A percentile compares a stretch with the other conserved stretches of the same genome.
Conservation (phyloP, 169 alveolate genomes). For the Plasmodium vinckei region DNA sequence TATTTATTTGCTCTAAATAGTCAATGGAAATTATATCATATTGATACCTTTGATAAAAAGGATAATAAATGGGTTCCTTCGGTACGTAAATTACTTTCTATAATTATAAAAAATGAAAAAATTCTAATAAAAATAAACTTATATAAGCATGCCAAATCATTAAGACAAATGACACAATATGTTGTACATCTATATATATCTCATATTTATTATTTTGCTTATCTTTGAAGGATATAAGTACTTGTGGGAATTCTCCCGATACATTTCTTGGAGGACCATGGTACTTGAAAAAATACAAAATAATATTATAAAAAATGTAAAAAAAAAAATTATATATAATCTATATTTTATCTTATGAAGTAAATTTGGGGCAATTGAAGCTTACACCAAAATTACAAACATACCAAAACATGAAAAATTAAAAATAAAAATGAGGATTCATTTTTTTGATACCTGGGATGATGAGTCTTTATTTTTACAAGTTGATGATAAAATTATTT, state of each 20-base stretch:
- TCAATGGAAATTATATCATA: constrained; percentile 53
- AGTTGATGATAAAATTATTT: constrained; percentile 80
- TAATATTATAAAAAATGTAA: not conserved
- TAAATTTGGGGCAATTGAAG: constrained; percentile 60
- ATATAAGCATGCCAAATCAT: too few relatives aligned
- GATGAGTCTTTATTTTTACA: constrained; percentile 83
- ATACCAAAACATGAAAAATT: constrained; percentile 79
- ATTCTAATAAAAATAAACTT: too few relatives aligned
- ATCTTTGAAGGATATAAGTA: constrained; percentile 42
- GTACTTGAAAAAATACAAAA: constrained; percentile 19
- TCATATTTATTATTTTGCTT: not conserved
- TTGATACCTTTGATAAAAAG: constrained; percentile 47
- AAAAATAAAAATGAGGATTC: constrained; percentile 82
- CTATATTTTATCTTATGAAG: not conserved
- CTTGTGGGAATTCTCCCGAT: constrained; percentile 67
- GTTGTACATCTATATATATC: too few relatives aligned
- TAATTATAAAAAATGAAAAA: too few relatives aligned
- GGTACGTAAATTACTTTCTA: not conserved
- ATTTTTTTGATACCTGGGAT: constrained; percentile 88
- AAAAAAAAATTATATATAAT: not conserved
- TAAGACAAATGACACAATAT: too few relatives aligned
- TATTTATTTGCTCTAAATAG: constrained; percentile 14
- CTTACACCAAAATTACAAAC: constrained; percentile 27
- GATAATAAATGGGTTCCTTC: constrained; percentile 54
- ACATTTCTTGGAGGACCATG: constrained; percentile 73